phyloP scores from a whole-genome alignment of 2,329 filamentous ascomycete species.

The Diaporthe nobilis region DNA sequence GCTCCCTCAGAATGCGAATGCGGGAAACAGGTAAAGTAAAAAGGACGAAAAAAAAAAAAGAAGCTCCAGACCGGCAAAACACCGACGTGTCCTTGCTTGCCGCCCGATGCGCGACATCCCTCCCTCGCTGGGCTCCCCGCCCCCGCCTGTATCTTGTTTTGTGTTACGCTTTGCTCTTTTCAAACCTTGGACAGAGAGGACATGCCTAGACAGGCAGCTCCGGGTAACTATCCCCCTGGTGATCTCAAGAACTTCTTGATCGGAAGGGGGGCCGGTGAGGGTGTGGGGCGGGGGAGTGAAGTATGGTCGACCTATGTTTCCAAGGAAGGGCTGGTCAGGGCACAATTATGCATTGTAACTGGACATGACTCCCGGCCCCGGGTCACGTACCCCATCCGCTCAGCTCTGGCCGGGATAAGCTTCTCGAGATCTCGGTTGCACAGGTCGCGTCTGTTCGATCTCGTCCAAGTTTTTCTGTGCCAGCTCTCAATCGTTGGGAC shows the following conservation, averaged over 20 bases:
- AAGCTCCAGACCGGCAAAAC: constrained; percentile 9
- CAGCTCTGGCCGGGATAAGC: constrained; percentile 7
- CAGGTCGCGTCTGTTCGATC: constrained; percentile 12
- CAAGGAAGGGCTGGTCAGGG: constrained; percentile 20
- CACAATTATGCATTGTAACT: constrained; percentile 23
- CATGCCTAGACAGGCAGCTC: neutral
- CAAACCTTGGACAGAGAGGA: neutral
- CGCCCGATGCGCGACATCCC: neutral
- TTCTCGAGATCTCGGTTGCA: constrained; percentile 19
- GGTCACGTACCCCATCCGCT: constrained; percentile 1
- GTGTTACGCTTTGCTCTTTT: neutral
- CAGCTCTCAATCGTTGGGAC: constrained; percentile 14
- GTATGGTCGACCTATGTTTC: neutral
- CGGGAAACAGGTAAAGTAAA: neutral
- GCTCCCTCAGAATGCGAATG: neutral
- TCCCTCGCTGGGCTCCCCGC: neutral
- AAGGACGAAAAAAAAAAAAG: too few relatives aligned
- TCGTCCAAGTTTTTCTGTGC: constrained; percentile 12
- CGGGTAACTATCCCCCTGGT: neutral
- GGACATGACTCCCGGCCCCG: constrained; percentile 20
- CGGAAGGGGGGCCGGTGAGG: too few relatives aligned
- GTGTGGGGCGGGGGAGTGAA: neutral
- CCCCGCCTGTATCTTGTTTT: neutral
- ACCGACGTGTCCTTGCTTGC: constrained; percentile 20
- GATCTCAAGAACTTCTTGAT: neutral